Percentiles rank a stretch among this genome's conserved stretches.
These are phyloP conservation scores for Blumeriella jaapii DNA, from an alignment of 2,329 filamentous ascomycete species.

Conservation along the genomic window DNA sequence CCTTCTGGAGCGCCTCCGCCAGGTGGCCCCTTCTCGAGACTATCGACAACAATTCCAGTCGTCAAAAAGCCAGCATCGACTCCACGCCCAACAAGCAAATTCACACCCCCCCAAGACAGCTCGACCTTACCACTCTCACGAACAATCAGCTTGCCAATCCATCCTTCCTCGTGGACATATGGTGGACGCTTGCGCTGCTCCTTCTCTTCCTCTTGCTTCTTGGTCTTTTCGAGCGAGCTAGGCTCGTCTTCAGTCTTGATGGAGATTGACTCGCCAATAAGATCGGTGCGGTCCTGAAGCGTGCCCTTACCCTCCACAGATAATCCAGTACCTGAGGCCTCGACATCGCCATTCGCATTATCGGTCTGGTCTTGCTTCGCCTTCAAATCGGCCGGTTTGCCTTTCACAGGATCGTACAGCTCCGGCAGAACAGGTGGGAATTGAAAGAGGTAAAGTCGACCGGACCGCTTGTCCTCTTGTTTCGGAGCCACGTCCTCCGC, in stretches of 20 bases:
- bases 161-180: constrained; percentile 37
- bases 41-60: constrained; percentile 47
- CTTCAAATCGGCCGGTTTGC: constrained; percentile 11
- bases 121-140: constrained; percentile 51
- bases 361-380: constrained; percentile 4
- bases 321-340: constrained; percentile 8
- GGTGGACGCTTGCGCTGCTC: constrained; percentile 7
- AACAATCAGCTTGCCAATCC: constrained; percentile 47
- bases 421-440: constrained; percentile 51
- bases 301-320: constrained; percentile 9
- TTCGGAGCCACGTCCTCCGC: constrained; percentile 16
- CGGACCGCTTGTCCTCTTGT: constrained; percentile 30
- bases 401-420: constrained; percentile 28
- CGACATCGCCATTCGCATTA: constrained; percentile 7
- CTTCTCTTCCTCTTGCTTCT: constrained; percentile 16
- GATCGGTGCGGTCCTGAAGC: constrained; percentile 11
- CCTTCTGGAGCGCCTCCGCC: constrained; percentile 30
- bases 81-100: constrained; percentile 39
- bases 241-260: constrained; percentile 29
- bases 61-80: constrained; percentile 45
- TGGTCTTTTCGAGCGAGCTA: constrained; percentile 12
- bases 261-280: constrained; percentile 29
- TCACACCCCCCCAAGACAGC: constrained; percentile 49
- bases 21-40: constrained; percentile 28
- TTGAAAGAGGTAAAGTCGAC: constrained; percentile 52